Conservation (phyloP, 352 stramenopile genomes). For the Globisporangium rhizosaccharum region DNA sequence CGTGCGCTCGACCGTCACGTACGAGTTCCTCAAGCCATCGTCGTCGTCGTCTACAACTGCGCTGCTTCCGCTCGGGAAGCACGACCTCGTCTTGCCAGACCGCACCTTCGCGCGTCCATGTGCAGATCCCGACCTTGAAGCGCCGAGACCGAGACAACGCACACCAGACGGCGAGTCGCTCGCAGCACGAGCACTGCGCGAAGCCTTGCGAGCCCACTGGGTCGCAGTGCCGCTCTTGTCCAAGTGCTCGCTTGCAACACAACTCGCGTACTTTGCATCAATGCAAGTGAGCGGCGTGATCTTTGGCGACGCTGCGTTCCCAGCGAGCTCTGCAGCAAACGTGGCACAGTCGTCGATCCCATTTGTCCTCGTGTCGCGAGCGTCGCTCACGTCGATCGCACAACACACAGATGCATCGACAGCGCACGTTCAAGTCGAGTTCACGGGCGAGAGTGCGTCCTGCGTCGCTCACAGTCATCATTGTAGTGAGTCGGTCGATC, state of each 20-base stretch:
- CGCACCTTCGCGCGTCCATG: constrained; percentile 29
- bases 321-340: constrained; percentile 12
- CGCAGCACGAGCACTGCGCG: not conserved
- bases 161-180: not conserved
- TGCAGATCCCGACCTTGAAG: constrained; percentile 4
- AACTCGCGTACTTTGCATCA: constrained; percentile 38
- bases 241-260: constrained; percentile 30
- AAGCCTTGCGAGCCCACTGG: constrained; percentile 21
- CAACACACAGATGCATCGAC: constrained; percentile 9
- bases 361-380: constrained; percentile 37
- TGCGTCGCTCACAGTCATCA: not conserved
- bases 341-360: constrained; percentile 22
- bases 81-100: constrained; percentile 28
- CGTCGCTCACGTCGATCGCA: not conserved
- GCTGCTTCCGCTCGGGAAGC: constrained; percentile 43
- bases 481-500: not conserved
- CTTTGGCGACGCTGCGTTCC: constrained; percentile 33
- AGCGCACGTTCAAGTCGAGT: constrained; percentile 50
- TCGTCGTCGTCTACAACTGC: not conserved
- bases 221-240: constrained; percentile 22
- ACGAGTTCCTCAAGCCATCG: constrained; percentile 24
- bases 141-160: not conserved
- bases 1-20: constrained; percentile 23
- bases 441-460: constrained; percentile 55
- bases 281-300: constrained; percentile 37